These are phyloP conservation scores for Geotrichum bryndzae DNA, from an alignment of 1,139 yeast species.

Conservation along the genomic window DNA sequence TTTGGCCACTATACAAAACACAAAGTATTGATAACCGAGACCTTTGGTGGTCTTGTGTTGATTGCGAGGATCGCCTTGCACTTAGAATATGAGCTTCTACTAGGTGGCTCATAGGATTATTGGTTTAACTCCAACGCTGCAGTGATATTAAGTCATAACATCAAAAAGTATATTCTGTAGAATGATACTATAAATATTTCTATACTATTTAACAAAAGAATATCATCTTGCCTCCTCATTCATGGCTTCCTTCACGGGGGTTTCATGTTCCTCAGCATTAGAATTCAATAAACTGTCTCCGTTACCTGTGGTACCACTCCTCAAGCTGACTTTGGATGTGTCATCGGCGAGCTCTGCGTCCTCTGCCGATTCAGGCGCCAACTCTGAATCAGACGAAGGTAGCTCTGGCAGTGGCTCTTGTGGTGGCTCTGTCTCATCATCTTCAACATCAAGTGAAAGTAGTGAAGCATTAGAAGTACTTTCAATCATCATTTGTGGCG, in stretches of 20 bases:
- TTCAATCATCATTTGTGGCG: neutral
- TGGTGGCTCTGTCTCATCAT: neutral
- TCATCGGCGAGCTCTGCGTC: neutral
- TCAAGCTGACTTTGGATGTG: neutral
- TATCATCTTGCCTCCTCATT: neutral
- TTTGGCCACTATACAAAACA: no score
- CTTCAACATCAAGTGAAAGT: neutral
- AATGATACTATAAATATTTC: neutral
- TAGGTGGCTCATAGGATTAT: no score
- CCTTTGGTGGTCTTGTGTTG: no score
- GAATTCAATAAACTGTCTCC: neutral
- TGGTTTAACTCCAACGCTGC: no score
- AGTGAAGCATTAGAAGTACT: neutral
- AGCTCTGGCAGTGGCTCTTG: neutral
- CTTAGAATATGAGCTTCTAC: no score
- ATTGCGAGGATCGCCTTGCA: no score
- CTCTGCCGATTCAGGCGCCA: neutral
- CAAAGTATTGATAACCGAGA: no score
- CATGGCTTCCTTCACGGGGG: neutral
- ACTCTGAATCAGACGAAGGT: neutral
- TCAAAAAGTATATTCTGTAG: neutral
- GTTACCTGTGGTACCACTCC: neutral
- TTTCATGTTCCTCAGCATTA: neutral
- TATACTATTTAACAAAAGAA: neutral
- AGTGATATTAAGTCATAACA: no score